Evolutionary conservation across 2,329 filamentous ascomycete species (phyloP).

Genomic region (Calonectria naviculata): DNA sequence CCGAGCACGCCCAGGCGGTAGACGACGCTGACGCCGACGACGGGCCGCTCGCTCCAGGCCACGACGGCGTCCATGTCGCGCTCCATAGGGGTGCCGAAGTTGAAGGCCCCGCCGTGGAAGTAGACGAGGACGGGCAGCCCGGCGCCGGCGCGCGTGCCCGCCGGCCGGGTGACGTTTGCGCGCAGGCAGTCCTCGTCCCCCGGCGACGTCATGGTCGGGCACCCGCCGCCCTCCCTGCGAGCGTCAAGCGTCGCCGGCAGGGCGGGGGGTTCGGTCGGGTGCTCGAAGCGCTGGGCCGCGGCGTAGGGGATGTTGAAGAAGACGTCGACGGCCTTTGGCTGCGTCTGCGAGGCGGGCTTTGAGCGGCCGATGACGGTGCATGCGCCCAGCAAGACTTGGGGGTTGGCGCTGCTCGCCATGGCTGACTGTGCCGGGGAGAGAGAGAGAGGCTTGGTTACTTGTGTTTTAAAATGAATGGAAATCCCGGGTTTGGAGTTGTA

Average conservation of each 20-base stretch:
- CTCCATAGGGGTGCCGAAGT: slow-evolving; percentile 63
- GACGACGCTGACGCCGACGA: slow-evolving; percentile 70
- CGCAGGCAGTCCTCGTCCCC: slow-evolving; percentile 62
- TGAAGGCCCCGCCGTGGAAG: slow-evolving; percentile 73
- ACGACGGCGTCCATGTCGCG: slow-evolving; percentile 73
- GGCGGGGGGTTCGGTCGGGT: slow-evolving; percentile 36
- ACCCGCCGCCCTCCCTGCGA: slow-evolving; percentile 45
- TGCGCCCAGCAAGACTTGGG: slow-evolving; percentile 33
- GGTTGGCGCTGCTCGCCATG: not conserved
- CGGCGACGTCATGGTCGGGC: not conserved
- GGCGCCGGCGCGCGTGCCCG: slow-evolving; percentile 25
- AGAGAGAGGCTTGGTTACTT: not conserved
- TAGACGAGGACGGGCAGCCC: slow-evolving; percentile 64
- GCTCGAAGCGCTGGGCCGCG: slow-evolving; percentile 58
- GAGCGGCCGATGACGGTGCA: slow-evolving; percentile 37
- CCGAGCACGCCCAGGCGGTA: slow-evolving; percentile 76
- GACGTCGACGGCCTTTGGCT: slow-evolving; percentile 56
- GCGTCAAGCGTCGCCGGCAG: slow-evolving; percentile 44
- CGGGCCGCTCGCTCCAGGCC: slow-evolving; percentile 59
- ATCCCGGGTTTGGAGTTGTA: too few species aligned
- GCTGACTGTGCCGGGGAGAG: too few species aligned
- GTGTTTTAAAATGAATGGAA: not conserved
- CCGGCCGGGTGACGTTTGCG: slow-evolving; percentile 61
- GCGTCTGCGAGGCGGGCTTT: slow-evolving; percentile 34
- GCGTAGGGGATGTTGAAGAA: slow-evolving; percentile 64